These are phyloP conservation scores for Neurospora sp. DNA, from an alignment of 495 filamentous ascomycete genomes.

Conservation along the genomic window DNA sequence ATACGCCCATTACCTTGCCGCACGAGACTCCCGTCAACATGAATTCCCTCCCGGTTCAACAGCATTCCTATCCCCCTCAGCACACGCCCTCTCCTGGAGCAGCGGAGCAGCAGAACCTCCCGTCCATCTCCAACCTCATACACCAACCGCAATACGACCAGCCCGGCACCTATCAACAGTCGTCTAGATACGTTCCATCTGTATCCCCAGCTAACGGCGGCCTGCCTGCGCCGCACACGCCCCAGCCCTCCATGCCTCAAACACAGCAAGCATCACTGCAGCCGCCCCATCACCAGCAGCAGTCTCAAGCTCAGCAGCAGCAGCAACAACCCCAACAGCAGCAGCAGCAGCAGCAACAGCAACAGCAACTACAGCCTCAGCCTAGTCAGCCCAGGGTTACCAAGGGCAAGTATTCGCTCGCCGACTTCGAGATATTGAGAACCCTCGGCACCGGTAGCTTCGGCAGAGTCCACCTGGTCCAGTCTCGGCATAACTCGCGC, in stretches of 20 bases:
- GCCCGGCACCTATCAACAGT: conserved; percentile 23
- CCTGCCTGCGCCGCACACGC: conserved; percentile 5
- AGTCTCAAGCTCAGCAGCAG: conserved; percentile 9
- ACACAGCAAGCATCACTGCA: conserved; percentile 12
- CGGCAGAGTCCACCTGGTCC: conserved; percentile 89
- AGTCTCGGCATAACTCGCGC: conserved; percentile 91
- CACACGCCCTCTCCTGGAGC: conserved; percentile 25
- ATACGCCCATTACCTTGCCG: neutral
- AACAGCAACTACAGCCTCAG: conserved; percentile 13
- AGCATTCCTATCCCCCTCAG: conserved; percentile 17
- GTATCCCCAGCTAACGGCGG: conserved; percentile 19
- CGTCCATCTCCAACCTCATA: conserved; percentile 63
- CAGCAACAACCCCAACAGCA: conserved; percentile 8
- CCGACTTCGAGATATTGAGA: conserved; percentile 77
- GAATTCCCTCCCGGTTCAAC: conserved; percentile 29
- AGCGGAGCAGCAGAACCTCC: conserved; percentile 44
- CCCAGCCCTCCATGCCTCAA: neutral
- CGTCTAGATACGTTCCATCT: conserved; percentile 5
- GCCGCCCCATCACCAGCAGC: conserved; percentile 16
- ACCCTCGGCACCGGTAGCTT: conserved; percentile 96
- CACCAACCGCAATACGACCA: conserved; percentile 49
- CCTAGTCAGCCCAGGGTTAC: conserved; percentile 50
- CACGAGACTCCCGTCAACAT: conserved; percentile 10
- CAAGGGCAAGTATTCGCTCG: conserved; percentile 94
- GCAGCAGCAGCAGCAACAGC: conserved; percentile 13